Conservation (phyloP, 257 asterid species). For the Solanum sparsipilum region DNA sequence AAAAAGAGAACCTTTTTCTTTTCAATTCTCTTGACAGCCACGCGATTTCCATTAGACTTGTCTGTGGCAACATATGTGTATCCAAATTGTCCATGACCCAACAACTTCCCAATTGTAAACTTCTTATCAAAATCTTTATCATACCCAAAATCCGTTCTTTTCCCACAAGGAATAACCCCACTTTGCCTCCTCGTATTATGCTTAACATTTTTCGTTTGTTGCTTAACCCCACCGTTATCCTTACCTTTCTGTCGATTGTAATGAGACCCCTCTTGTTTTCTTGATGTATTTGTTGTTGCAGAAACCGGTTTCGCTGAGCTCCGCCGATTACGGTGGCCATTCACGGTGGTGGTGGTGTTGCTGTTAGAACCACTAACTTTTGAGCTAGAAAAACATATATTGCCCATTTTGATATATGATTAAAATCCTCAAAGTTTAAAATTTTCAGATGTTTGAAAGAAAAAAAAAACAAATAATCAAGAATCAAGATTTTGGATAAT, state of each 20-base stretch:
- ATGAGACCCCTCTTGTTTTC: conserved; percentile 28
- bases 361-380: conserved; percentile 61
- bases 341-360: conserved; percentile 30
- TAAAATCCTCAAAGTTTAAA: not conserved
- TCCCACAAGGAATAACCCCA: conserved; percentile 68
- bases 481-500: not conserved
- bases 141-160: conserved; percentile 76
- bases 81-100: conserved; percentile 91
- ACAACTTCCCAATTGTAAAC: conserved; percentile 60
- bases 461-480: not conserved
- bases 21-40: conserved; percentile 78
- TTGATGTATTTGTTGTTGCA: not conserved
- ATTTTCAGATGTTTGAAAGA: not conserved
- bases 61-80: conserved; percentile 71
- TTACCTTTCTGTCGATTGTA: conserved; percentile 14
- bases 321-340: conserved; percentile 12
- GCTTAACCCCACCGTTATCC: conserved; percentile 25
- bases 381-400: conserved; percentile 53
- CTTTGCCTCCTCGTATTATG: conserved; percentile 18
- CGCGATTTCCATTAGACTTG: conserved; percentile 65
- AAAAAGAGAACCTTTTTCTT: conserved; percentile 49
- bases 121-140: conserved; percentile 59
- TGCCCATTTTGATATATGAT: conserved; percentile 42
- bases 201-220: conserved; percentile 5
- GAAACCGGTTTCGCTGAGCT: not conserved